Percentiles rank a stretch among this genome's conserved stretches.
Evolutionary conservation across 148 eudicot genomes (phyloP).

Genomic region (Polygonum maritimum): DNA sequence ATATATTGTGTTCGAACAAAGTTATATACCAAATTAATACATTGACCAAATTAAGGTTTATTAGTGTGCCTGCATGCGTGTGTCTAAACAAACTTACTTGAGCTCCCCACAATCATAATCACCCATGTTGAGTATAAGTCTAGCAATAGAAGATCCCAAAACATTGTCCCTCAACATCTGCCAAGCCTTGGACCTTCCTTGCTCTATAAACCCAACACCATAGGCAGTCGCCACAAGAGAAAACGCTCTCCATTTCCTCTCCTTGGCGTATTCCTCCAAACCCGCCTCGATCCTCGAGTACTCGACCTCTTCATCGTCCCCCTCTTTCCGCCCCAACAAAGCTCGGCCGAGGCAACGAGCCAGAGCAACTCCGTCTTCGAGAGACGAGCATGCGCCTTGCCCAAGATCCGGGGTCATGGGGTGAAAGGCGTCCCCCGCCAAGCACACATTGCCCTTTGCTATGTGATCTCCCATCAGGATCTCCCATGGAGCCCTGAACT

Average conservation of each 20-base stretch:
- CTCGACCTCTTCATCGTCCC: constrained; percentile 14
- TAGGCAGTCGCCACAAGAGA: constrained; percentile 27
- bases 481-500: constrained; percentile 38
- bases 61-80: too few species aligned
- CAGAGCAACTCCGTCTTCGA: constrained; percentile 39
- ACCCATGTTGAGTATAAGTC: constrained; percentile 24
- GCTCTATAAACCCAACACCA: constrained; percentile 32
- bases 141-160: constrained; percentile 17
- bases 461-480: constrained; percentile 23
- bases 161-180: constrained; percentile 31
- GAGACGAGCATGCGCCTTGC: constrained; percentile 42
- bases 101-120: constrained; percentile 45
- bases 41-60: too few species aligned
- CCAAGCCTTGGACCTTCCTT: constrained; percentile 21
- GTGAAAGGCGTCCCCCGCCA: constrained; percentile 50
- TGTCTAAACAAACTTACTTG: background rate
- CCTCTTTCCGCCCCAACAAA: background rate
- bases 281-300: constrained; percentile 23
- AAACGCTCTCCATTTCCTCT: constrained; percentile 41
- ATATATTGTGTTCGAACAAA: too few species aligned
- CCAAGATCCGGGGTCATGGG: constrained; percentile 53
- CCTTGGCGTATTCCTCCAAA: constrained; percentile 25
- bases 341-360: constrained; percentile 36
- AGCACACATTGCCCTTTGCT: constrained; percentile 35
- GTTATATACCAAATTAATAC: too few species aligned